phyloP scores from a whole-genome alignment of 352 stramenopile species.

The Globisporangium viniferum region DNA sequence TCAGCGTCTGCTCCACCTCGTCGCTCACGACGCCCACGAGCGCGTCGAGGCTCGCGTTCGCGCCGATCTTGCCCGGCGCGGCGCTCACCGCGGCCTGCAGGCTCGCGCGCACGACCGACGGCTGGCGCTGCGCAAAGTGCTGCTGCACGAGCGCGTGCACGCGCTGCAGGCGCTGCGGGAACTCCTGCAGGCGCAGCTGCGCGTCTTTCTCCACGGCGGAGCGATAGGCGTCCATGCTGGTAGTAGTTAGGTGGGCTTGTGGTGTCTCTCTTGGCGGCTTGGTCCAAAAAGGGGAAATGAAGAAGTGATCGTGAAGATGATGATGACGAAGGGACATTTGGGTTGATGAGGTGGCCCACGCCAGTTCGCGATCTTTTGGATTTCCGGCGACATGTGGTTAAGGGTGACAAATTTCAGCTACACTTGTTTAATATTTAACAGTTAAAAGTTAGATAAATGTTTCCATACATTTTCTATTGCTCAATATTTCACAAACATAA shows the following conservation, averaged over 20 bases:
- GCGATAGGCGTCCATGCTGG: conserved; percentile 56
- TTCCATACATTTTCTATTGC: too few species aligned
- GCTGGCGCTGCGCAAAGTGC: conserved; percentile 38
- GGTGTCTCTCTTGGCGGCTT: background rate
- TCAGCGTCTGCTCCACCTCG: conserved; percentile 51
- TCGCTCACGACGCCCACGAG: conserved; percentile 44
- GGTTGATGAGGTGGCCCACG: background rate
- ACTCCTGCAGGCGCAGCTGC: conserved; percentile 38
- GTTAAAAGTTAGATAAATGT: too few species aligned
- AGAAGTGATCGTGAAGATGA: too few species aligned
- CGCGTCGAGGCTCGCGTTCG: conserved; percentile 39
- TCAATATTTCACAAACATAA: too few species aligned
- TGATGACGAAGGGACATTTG: background rate
- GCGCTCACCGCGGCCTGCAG: conserved; percentile 33
- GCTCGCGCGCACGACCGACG: conserved; percentile 35
- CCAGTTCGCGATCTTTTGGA: conserved; percentile 6
- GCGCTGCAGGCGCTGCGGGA: conserved; percentile 41
- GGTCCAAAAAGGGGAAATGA: background rate
- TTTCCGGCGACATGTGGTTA: too few species aligned
- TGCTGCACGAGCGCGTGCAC: conserved; percentile 48
- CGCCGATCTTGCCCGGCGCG: conserved; percentile 28
- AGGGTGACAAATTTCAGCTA: too few species aligned
- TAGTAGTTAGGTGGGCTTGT: too few species aligned
- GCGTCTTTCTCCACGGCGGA: conserved; percentile 33
- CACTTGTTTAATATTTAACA: too few species aligned